Conservation (phyloP, 2,329 filamentous ascomycete genomes). For the Clarireedia sp. region DNA sequence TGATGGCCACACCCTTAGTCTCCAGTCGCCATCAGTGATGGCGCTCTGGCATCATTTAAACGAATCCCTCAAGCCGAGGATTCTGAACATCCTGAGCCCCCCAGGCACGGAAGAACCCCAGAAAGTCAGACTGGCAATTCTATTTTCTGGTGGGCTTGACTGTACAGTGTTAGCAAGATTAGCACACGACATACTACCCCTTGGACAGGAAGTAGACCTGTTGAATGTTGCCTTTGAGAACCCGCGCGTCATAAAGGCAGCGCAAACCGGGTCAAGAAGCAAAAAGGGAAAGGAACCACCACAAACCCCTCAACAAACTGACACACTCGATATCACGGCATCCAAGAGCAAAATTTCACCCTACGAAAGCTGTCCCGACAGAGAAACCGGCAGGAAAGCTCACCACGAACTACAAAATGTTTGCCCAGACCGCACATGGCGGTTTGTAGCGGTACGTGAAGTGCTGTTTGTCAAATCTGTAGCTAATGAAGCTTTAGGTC, state of each 20-base stretch:
- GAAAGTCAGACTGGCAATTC: conserved; percentile 58
- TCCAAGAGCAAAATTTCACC: conserved; percentile 26
- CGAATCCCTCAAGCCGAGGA: conserved; percentile 55
- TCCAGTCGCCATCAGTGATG: conserved; percentile 43
- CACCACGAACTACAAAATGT: conserved; percentile 62
- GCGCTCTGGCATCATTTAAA: conserved; percentile 47
- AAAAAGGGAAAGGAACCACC: conserved; percentile 7
- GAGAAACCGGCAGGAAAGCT: conserved; percentile 75
- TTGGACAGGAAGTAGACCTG: conserved; percentile 66
- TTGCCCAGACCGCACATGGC: conserved; percentile 68
- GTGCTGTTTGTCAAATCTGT: conserved; percentile 6
- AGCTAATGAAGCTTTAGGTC: conserved; percentile 40
- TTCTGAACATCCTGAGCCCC: conserved; percentile 57
- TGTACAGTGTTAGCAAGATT: conserved; percentile 82
- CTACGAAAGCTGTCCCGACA: conserved; percentile 84
- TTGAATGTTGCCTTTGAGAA: conserved; percentile 98
- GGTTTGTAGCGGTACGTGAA: conserved; percentile 61
- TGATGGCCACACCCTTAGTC: conserved; percentile 24
- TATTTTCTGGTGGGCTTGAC: conserved; percentile 93
- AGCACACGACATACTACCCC: conserved; percentile 65
- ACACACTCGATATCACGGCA: neutral
- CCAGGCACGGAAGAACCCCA: conserved; percentile 30
- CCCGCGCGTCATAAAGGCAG: conserved; percentile 58
- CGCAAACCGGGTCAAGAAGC: conserved; percentile 33
- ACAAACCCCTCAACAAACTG: neutral